A percentile compares a stretch with the other conserved stretches of the same genome.
Conservation (phyloP, 2,329 filamentous ascomycete genomes). For the Furcasterigmium sp. region DNA sequence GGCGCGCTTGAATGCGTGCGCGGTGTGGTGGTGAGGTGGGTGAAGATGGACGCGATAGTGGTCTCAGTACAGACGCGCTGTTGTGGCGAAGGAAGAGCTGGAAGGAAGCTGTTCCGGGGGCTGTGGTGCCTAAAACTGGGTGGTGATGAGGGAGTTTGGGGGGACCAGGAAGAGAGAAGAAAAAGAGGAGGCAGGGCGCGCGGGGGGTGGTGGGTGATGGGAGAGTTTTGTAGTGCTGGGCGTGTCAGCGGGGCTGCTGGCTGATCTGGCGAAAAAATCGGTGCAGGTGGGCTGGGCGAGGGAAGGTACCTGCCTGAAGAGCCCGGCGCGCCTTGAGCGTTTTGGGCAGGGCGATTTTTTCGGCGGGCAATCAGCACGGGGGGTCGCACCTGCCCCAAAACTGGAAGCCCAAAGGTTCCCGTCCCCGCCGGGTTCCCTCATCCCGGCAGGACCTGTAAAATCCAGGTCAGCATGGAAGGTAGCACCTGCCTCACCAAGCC, state of each 20-base stretch:
- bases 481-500: not conserved
- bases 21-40: not conserved
- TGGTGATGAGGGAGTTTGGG: slow-evolving; percentile 3
- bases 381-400: not conserved
- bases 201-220: not conserved
- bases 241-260: slow-evolving; percentile 1
- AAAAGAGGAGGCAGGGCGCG: not conserved
- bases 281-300: not conserved
- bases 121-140: slow-evolving; percentile 1
- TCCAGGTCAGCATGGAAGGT: too few species aligned
- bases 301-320: not conserved
- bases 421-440: slow-evolving; percentile 1
- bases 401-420: not conserved
- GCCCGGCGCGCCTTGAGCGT: not conserved
- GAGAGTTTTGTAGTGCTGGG: slow-evolving; percentile 1
- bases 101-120: not conserved
- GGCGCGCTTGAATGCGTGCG: not conserved
- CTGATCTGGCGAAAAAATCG: slow-evolving; percentile 1
- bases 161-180: slow-evolving; percentile 1
- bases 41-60: too few species aligned
- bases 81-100: not conserved
- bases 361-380: not conserved
- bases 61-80: too few species aligned
- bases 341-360: not conserved
- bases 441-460: not conserved